These are phyloP conservation scores for Wickerhamomyces chambardii DNA, from an alignment of 805 yeast species.

Conservation along the genomic window DNA sequence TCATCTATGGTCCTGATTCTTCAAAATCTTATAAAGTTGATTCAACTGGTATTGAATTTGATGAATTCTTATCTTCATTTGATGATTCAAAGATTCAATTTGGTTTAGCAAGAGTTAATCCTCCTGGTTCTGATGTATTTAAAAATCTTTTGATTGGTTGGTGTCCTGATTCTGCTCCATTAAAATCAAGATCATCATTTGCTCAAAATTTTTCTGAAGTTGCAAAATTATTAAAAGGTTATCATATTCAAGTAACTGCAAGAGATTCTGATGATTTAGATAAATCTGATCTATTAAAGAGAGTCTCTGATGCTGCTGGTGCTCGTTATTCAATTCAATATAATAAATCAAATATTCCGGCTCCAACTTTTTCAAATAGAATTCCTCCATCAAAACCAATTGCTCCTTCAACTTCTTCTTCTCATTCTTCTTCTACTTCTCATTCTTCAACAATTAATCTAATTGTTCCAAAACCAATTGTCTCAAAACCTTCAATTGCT, in stretches of 20 bases:
- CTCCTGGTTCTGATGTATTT: constrained; percentile 85
- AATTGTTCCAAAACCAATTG: not conserved
- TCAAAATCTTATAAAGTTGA: constrained; percentile 32
- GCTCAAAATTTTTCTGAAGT: constrained; percentile 74
- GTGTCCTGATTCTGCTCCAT: constrained; percentile 96
- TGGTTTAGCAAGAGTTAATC: constrained; percentile 81
- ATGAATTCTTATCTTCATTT: constrained; percentile 73
- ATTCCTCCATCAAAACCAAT: constrained; percentile 10
- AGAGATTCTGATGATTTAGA: constrained; percentile 87
- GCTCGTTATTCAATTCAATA: constrained; percentile 78
- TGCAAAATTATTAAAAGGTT: constrained; percentile 62
- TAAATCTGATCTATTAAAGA: constrained; percentile 61
- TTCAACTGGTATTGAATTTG: constrained; percentile 51
- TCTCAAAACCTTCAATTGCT: constrained; percentile 2
- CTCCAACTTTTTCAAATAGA: constrained; percentile 9
- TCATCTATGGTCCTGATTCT: constrained; percentile 69
- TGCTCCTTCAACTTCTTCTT: constrained; percentile 18
- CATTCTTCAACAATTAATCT: constrained; percentile 5
- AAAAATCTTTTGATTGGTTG: constrained; percentile 85
- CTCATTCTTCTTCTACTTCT: constrained; percentile 15
- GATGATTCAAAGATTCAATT: constrained; percentile 85
- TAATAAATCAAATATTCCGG: constrained; percentile 21
- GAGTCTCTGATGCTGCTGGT: constrained; percentile 88
- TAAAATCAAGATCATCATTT: constrained; percentile 63
- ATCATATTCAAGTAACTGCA: constrained; percentile 96